These are phyloP conservation scores for Huntiella savannae DNA, from an alignment of 2,329 filamentous ascomycete species.

Conservation along the genomic window DNA sequence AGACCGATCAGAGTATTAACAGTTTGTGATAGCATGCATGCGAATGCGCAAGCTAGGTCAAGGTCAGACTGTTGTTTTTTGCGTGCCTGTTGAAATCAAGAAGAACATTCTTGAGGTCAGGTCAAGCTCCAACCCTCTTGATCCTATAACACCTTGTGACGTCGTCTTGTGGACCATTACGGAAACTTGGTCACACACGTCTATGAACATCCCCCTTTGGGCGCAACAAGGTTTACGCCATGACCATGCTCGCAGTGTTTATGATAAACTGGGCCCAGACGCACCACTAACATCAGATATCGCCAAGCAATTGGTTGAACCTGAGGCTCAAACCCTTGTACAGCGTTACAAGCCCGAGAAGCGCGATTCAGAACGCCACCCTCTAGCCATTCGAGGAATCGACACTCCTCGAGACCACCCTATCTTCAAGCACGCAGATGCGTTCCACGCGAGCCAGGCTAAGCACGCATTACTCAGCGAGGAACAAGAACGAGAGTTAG, in stretches of 20 bases:
- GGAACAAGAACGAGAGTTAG: constrained; percentile 50
- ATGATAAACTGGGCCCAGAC: constrained; percentile 12
- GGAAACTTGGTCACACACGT: constrained; percentile 33
- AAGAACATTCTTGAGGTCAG: constrained; percentile 25
- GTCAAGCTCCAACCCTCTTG: constrained; percentile 2
- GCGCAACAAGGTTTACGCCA: constrained; percentile 36
- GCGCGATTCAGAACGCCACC: too few species aligned
- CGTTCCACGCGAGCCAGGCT: neutral
- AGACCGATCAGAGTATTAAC: neutral
- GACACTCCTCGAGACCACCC: neutral
- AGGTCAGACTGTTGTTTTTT: constrained; percentile 46
- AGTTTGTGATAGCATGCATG: constrained; percentile 37
- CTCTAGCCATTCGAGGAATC: neutral
- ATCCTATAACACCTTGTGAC: constrained; percentile 24
- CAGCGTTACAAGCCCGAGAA: constrained; percentile 28
- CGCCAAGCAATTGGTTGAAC: constrained; percentile 30
- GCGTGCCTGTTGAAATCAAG: constrained; percentile 38
- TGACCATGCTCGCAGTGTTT: constrained; percentile 22
- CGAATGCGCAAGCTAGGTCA: constrained; percentile 49
- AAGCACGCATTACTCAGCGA: constrained; percentile 28
- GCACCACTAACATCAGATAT: constrained; percentile 13
- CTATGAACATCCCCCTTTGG: constrained; percentile 37
- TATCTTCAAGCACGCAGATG: neutral
- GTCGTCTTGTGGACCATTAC: constrained; percentile 40
- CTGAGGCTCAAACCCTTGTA: constrained; percentile 32